Evolutionary conservation across 106 monocot species (phyloP), one percentile per base, ranked within the genome.

Genomic region (Dactylorhiza incarnata): DNA sequence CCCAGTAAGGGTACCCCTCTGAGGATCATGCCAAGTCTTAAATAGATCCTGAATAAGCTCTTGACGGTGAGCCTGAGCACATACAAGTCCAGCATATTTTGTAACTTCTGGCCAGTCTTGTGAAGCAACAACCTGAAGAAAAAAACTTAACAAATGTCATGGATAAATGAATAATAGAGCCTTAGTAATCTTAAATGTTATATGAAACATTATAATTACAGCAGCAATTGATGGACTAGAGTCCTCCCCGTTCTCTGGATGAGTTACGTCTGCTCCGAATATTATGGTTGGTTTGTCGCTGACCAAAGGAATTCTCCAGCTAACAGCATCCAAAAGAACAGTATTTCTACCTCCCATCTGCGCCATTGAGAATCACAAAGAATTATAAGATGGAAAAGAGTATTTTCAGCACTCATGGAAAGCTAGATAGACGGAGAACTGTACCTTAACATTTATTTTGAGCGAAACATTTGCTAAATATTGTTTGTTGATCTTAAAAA

Each of bases 21-120:
- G 85, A 16, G 94, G 94, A 81, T 95, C 94, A 43, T 91, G 85
- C 94, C 91, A 91, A 45, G 91, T 89, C 76, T 89, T 95, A 76
- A 68, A 95, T 29, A 95, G 74, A 76, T 95, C 94, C 53, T 91
- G 91, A 84, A 95, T 95, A 58, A 95, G 89, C 75, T 95, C 94
- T 61, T 91, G 89, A 17, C 94, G 75, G 84, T 91, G 91, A 29
- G 94, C 94, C 82, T 91, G 95, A 68, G 95, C 85, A 81, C 91
- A 95, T 19, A 95, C 88, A 20, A 95, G 78, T 16, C 95, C 92
- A 73, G 87, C 92, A 76, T 95, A 95, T 80, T 95, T 95, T 71
- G 95, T 92, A 73, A 95, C 89, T 79, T 95, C 91, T 65, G 95
- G 95, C 95, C 95, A 95, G 67, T 95, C 95, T 82, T 92, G 92